These are phyloP conservation scores for Torrubiella hemipterigena DNA, from an alignment of 2,329 filamentous ascomycete species.

Conservation along the genomic window DNA sequence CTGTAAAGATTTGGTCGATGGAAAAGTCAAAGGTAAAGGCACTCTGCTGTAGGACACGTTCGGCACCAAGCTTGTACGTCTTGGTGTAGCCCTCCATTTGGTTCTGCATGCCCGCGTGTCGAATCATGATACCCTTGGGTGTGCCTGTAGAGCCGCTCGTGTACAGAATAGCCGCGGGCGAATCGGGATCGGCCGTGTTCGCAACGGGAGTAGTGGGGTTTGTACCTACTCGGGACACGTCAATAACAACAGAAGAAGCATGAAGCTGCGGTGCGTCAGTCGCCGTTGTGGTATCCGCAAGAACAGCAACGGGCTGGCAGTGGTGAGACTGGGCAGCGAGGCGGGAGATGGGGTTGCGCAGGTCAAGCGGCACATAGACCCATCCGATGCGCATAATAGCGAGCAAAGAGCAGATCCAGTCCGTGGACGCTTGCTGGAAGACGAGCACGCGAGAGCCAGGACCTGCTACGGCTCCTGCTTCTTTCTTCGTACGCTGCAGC, in stretches of 20 bases:
- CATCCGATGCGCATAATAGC: slow-evolving; percentile 25
- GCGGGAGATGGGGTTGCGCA: slow-evolving; percentile 14
- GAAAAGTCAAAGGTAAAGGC: slow-evolving; percentile 26
- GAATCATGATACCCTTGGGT: slow-evolving; percentile 27
- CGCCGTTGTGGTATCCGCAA: slow-evolving; percentile 7
- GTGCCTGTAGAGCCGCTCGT: slow-evolving; percentile 16
- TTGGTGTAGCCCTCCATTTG: slow-evolving; percentile 11
- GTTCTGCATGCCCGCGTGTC: slow-evolving; percentile 14
- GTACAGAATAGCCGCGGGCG: slow-evolving; percentile 17
- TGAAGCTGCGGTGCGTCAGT: background rate
- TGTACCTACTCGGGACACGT: slow-evolving; percentile 1
- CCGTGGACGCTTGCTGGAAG: slow-evolving; percentile 21
- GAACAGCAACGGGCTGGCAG: slow-evolving; percentile 15
- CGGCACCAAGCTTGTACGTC: slow-evolving; percentile 10
- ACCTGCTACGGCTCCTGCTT: slow-evolving; percentile 6
- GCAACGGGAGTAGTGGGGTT: background rate
- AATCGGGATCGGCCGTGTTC: slow-evolving; percentile 2
- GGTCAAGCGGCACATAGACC: slow-evolving; percentile 27
- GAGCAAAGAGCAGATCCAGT: slow-evolving; percentile 25
- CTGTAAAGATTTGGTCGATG: slow-evolving; percentile 19
- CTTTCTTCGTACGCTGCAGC: slow-evolving; percentile 1
- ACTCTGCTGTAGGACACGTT: slow-evolving; percentile 21
- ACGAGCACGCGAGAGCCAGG: slow-evolving; percentile 21
- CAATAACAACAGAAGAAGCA: background rate
- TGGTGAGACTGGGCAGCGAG: slow-evolving; percentile 17